Evolutionary conservation across 2,329 filamentous ascomycete genomes (phyloP).

Genomic region (Beauveria rudraprayagi): DNA sequence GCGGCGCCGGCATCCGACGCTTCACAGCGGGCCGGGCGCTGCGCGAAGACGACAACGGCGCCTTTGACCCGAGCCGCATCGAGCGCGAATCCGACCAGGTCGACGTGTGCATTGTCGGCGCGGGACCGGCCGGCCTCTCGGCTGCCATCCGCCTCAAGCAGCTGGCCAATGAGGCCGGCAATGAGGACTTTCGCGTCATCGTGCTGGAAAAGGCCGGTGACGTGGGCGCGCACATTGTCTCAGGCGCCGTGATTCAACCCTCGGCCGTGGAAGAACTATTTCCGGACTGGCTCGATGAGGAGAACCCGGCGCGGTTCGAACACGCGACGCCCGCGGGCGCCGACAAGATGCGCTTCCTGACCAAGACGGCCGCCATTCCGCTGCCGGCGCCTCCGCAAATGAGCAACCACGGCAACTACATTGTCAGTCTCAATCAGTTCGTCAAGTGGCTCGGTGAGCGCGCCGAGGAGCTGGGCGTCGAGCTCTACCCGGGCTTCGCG

Average conservation of each 20-base stretch:
- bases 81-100: slow-evolving; percentile 91
- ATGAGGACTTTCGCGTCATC: slow-evolving; percentile 90
- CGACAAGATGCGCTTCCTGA: slow-evolving; percentile 92
- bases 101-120: slow-evolving; percentile 93
- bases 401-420: slow-evolving; percentile 97
- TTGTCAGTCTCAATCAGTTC: slow-evolving; percentile 90
- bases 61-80: slow-evolving; percentile 58
- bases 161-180: slow-evolving; percentile 85
- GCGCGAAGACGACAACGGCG: slow-evolving; percentile 34
- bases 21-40: slow-evolving; percentile 29
- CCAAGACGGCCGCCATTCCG: slow-evolving; percentile 67
- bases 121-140: slow-evolving; percentile 86
- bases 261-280: slow-evolving; percentile 81
- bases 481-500: slow-evolving; percentile 93
- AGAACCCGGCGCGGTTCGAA: slow-evolving; percentile 82
- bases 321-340: slow-evolving; percentile 73
- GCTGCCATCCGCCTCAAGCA: slow-evolving; percentile 95
- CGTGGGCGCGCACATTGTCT: slow-evolving; percentile 88
- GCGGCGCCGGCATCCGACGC: slow-evolving; percentile 18
- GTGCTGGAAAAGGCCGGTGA: slow-evolving; percentile 93
- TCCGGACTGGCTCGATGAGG: slow-evolving; percentile 85
- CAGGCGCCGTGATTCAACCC: slow-evolving; percentile 90
- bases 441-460: slow-evolving; percentile 93
- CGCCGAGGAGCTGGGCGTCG: slow-evolving; percentile 92
- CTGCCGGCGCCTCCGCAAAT: slow-evolving; percentile 91